These are phyloP conservation scores for Colletotrichum limetticola DNA, from an alignment of 2,329 filamentous ascomycete species.

Conservation along the genomic window DNA sequence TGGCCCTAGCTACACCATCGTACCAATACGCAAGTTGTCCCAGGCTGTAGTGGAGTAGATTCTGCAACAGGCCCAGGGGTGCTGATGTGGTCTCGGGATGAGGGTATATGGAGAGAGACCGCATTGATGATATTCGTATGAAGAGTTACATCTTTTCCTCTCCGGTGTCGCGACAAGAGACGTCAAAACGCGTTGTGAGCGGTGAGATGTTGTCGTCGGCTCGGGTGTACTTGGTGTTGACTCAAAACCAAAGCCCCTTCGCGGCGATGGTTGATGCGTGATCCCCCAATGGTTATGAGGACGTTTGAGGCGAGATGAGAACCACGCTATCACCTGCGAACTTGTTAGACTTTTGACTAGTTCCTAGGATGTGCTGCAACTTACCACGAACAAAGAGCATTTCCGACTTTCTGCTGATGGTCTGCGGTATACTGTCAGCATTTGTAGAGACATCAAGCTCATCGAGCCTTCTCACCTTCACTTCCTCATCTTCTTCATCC, in stretches of 20 bases:
- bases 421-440: constrained; percentile 60
- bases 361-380: constrained; percentile 36
- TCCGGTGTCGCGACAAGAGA: neutral
- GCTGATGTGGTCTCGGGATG: neutral
- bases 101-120: neutral
- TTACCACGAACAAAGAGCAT: constrained; percentile 98
- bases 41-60: neutral
- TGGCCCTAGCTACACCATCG: neutral
- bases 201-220: neutral
- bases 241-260: neutral
- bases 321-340: constrained; percentile 76
- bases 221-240: neutral
- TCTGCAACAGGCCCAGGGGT: neutral
- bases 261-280: neutral
- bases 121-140: neutral
- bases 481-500: constrained; percentile 80
- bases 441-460: neutral
- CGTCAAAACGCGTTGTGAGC: neutral
- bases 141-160: neutral
- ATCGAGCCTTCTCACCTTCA: constrained; percentile 67
- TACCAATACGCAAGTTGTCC: neutral
- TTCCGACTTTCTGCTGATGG: constrained; percentile 95
- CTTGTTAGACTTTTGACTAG: constrained; percentile 38
- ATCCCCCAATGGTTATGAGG: constrained; percentile 44
- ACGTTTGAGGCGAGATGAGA: constrained; percentile 72